These are phyloP conservation scores for Talaromyces adpressus DNA, from an alignment of 495 filamentous ascomycete species.

Conservation along the genomic window DNA sequence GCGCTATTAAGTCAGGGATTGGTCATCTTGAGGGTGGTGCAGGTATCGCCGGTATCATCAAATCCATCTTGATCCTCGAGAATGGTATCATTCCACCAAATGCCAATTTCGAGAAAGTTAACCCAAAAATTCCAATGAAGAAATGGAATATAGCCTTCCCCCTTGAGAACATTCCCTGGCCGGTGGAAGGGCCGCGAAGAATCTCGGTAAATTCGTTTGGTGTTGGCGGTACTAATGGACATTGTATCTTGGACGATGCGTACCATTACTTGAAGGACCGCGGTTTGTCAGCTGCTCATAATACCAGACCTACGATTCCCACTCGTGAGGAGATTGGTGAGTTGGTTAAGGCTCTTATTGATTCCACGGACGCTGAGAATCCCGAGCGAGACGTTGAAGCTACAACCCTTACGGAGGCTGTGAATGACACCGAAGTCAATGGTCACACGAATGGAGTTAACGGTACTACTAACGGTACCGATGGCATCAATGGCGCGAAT, in stretches of 20 bases:
- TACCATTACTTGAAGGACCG: slow-evolving; percentile 11
- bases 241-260: slow-evolving; percentile 15
- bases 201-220: slow-evolving; percentile 2
- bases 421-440: background rate
- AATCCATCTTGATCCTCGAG: slow-evolving; percentile 35
- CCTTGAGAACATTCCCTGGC: background rate
- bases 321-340: background rate
- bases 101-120: slow-evolving; percentile 44
- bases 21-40: slow-evolving; percentile 52
- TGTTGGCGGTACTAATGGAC: slow-evolving; percentile 12
- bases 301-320: background rate
- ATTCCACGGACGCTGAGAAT: too few species aligned
- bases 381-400: too few species aligned
- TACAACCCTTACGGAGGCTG: too few species aligned
- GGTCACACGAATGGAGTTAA: background rate
- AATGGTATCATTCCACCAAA: slow-evolving; percentile 51
- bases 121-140: slow-evolving; percentile 23
- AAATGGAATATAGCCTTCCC: background rate
- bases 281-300: slow-evolving; percentile 6
- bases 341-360: too few species aligned
- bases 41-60: slow-evolving; percentile 44
- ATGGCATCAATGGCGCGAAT: too few species aligned
- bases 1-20: slow-evolving; percentile 45
- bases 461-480: too few species aligned
- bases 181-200: background rate